Evolutionary conservation across 768 basidiomycete species (phyloP).

Genomic region (Nidularia pulvinata): DNA sequence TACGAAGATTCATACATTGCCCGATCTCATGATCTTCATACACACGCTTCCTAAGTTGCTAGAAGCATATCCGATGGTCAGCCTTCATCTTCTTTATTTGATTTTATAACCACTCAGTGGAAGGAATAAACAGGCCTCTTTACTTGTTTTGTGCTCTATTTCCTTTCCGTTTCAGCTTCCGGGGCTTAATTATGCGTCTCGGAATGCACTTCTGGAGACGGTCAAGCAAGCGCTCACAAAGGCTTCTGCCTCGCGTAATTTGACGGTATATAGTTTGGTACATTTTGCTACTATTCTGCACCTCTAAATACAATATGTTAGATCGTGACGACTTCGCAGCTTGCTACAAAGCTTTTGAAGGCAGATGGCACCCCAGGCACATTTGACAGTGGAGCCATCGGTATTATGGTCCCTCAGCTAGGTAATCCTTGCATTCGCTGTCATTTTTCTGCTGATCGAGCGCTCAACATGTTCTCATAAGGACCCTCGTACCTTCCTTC

Average conservation of each 20-base stretch:
- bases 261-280: conserved; percentile 44
- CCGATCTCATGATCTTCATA: conserved; percentile 60
- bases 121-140: conserved; percentile 36
- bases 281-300: not conserved
- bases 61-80: conserved; percentile 44
- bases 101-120: not conserved
- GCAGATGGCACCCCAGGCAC: conserved; percentile 64
- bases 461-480: conserved; percentile 6
- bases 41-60: conserved; percentile 50
- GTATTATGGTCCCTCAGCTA: conserved; percentile 66
- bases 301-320: not conserved
- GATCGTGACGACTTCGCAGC: conserved; percentile 62
- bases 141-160: conserved; percentile 68
- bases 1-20: conserved; percentile 39
- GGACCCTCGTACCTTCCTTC: conserved; percentile 35
- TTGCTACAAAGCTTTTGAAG: conserved; percentile 67
- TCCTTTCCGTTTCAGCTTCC: conserved; percentile 66
- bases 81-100: conserved; percentile 2
- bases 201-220: conserved; percentile 42
- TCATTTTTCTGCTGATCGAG: not conserved
- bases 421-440: conserved; percentile 30
- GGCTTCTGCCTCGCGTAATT: conserved; percentile 39
- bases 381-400: conserved; percentile 63
- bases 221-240: conserved; percentile 54
- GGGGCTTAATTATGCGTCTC: conserved; percentile 32